These are phyloP conservation scores for Cladophialophora psammophila DNA, from an alignment of 2,329 filamentous ascomycete species.

Conservation along the genomic window DNA sequence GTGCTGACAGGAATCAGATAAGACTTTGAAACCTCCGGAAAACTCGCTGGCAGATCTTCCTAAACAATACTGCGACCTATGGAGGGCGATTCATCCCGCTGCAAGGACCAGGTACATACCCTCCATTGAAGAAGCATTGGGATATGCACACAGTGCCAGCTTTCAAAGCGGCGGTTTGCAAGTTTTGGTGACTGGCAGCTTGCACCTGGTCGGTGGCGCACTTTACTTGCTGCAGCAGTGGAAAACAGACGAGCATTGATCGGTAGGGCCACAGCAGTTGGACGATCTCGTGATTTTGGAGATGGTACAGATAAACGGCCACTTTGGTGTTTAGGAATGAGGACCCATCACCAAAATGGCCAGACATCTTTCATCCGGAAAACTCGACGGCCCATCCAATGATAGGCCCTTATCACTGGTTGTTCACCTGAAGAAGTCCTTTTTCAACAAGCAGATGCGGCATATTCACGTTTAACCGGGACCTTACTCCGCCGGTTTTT, in stretches of 20 bases:
- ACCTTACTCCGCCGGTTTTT: too few relatives aligned
- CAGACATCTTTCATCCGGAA: too few relatives aligned
- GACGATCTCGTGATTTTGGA: too few relatives aligned
- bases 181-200: constrained; percentile 76
- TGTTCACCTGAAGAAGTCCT: too few relatives aligned
- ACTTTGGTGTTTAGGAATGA: too few relatives aligned
- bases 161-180: constrained; percentile 4
- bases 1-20: background rate
- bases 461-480: too few relatives aligned
- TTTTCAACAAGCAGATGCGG: too few relatives aligned
- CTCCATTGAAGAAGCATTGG: constrained; percentile 19
- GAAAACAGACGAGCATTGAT: background rate
- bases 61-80: constrained; percentile 13
- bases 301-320: too few relatives aligned
- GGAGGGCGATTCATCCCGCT: background rate
- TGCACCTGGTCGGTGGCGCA: constrained; percentile 82
- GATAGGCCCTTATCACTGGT: too few relatives aligned
- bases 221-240: constrained; percentile 49
- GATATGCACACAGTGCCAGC: background rate
- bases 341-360: background rate
- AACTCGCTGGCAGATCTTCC: constrained; percentile 6
- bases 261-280: background rate
- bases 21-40: constrained; percentile 12
- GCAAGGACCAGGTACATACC: background rate
- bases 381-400: too few relatives aligned